phyloP scores from a whole-genome alignment of 164 flowering plant genomes.

The Paratinospora sagittata region DNA sequence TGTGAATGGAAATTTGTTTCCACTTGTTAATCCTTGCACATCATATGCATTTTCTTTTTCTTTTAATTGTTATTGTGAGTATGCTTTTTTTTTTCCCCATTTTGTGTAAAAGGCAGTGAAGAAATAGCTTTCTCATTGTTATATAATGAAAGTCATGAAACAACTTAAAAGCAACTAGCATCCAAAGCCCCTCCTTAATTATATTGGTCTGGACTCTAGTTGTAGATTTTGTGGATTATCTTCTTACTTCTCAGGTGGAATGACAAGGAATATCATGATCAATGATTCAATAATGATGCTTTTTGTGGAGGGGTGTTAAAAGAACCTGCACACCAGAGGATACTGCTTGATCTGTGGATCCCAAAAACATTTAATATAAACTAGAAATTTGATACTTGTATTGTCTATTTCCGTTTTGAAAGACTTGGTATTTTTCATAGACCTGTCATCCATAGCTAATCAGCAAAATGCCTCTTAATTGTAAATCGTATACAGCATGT shows the following conservation, averaged over 20 bases:
- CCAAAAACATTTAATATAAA: neutral
- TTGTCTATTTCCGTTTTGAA: neutral
- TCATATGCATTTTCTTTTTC: no score
- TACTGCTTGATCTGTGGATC: neutral
- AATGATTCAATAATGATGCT: no score
- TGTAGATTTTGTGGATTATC: neutral
- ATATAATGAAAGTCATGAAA: neutral
- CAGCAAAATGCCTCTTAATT: constrained; percentile 1
- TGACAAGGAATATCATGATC: neutral
- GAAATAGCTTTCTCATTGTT: neutral
- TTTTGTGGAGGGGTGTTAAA: no score
- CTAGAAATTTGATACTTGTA: no score
- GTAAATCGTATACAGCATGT: neutral
- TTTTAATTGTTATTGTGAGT: no score
- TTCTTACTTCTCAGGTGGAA: neutral
- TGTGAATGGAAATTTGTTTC: no score
- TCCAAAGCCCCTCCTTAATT: neutral
- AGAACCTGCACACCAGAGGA: no score
- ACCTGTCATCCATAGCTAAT: neutral
- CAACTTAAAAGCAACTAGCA: neutral
- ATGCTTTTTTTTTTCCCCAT: no score
- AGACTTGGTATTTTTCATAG: neutral
- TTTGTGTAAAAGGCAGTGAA: neutral
- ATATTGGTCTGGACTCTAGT: neutral
- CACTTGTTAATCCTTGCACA: no score